Conservation (phyloP, 2,329 filamentous ascomycete species). For the Chaetomiaceae sp. region DNA sequence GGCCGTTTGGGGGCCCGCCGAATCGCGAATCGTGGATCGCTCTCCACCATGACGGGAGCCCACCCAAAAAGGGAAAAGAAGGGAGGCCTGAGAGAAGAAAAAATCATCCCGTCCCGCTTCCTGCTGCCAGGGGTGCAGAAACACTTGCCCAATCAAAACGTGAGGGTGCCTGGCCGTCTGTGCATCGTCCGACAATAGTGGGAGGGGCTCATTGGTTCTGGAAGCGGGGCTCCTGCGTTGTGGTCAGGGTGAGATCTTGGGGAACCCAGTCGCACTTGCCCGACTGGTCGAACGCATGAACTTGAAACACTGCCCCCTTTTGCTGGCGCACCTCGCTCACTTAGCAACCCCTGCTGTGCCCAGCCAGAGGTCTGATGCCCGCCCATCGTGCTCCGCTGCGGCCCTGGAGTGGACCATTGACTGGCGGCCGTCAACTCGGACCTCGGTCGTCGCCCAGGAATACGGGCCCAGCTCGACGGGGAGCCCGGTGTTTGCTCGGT, state of each 20-base stretch:
- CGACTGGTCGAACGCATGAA: slow-evolving; percentile 18
- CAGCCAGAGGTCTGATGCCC: neutral
- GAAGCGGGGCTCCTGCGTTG: neutral
- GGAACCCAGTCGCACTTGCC: slow-evolving; percentile 18
- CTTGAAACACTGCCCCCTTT: slow-evolving; percentile 23
- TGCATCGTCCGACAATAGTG: slow-evolving; percentile 7
- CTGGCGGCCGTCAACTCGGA: neutral
- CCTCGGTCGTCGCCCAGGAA: slow-evolving; percentile 7
- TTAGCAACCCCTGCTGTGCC: slow-evolving; percentile 2
- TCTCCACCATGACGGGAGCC: neutral
- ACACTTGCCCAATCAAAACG: slow-evolving; percentile 15
- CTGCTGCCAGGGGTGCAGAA: slow-evolving; percentile 9
- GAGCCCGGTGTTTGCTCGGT: slow-evolving; percentile 7
- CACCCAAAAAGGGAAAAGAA: slow-evolving; percentile 6
- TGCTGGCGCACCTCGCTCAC: no score
- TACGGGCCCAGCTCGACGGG: slow-evolving; percentile 1
- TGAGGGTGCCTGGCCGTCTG: slow-evolving; percentile 14
- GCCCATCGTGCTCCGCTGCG: neutral
- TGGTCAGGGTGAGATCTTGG: slow-evolving; percentile 18
- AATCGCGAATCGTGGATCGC: slow-evolving; percentile 3
- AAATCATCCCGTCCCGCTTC: neutral
- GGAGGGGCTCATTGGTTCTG: slow-evolving; percentile 14
- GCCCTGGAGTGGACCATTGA: slow-evolving; percentile 6
- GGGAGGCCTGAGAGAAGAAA: slow-evolving; percentile 3
- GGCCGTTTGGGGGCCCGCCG: slow-evolving; percentile 1